Evolutionary conservation across 176 grass and related monocot genomes (phyloP).

Genomic region (Oryza glaberrima): DNA sequence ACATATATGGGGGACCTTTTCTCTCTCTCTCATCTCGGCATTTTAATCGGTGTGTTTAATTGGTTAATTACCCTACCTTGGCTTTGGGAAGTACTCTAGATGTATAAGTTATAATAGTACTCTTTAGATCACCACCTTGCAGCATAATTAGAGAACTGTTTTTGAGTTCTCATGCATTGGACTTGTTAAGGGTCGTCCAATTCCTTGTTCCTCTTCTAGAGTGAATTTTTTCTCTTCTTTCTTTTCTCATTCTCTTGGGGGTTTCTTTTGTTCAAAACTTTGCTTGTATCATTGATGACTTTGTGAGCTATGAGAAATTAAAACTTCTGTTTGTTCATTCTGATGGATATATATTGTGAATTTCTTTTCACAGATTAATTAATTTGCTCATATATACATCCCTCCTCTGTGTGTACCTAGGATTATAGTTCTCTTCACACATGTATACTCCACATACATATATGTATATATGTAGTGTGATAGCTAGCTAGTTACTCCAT

Average conservation of each 20-base stretch:
- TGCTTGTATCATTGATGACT: conserved; percentile 52
- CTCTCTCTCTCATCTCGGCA: conserved; percentile 50
- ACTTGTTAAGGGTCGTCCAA: conserved; percentile 42
- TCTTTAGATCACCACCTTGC: conserved; percentile 35
- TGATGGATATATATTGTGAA: conserved; percentile 47
- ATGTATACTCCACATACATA: not conserved
- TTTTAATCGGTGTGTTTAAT: conserved; percentile 61
- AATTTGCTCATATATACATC: not conserved
- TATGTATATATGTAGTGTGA: not conserved
- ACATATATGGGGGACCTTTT: not conserved
- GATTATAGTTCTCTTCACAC: not conserved
- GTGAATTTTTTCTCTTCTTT: conserved; percentile 31
- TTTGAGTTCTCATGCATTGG: conserved; percentile 66
- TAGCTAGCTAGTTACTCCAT: conserved; percentile 25
- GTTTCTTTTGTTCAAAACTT: conserved; percentile 39
- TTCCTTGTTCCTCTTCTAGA: conserved; percentile 36
- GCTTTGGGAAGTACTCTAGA: conserved; percentile 47
- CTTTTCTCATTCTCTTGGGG: conserved; percentile 24
- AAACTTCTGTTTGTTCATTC: conserved; percentile 41
- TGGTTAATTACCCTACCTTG: conserved; percentile 45
- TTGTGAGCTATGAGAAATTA: conserved; percentile 55
- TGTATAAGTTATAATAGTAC: conserved; percentile 60
- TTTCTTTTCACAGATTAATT: not conserved
- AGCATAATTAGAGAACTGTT: conserved; percentile 62
- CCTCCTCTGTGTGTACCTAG: conserved; percentile 9